Evolutionary conservation across 2,329 filamentous ascomycete genomes (phyloP), one percentile per base, ranked within the genome.

Genomic region (Ceratocystis smalleyi): DNA sequence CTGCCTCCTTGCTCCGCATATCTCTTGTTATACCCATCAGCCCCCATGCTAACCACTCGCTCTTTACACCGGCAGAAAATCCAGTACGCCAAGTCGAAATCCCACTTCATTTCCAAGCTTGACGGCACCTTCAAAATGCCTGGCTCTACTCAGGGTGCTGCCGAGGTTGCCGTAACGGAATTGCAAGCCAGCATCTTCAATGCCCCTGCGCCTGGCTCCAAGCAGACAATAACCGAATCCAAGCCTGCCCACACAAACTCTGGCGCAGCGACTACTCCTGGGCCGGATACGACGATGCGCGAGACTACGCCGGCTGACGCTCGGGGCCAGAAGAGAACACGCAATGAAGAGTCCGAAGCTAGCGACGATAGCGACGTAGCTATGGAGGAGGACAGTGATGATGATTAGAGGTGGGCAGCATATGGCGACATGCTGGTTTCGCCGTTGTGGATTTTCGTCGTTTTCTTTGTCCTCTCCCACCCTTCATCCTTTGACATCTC

Each of bases 51-150:
- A 43, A 59, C n/a, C n/a, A n/a, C 32, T 17, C 32, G 7, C 22
- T 57, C 35, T 63, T 40, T 64, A 5, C 49, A n/a, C n/a, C 6
- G n/a, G 3, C 67, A 97, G 92, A 88, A 85, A 83, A 91, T 99
- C 69, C 80, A 86, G 69, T 99, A 97, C 74, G 91, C 89, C 65
- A 96, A 91, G 74, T 85, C 86, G 65, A 92, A 92, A 72, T 96
- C 91, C 2, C 81, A 96, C 73, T 87, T 88, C 27, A 84, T 99
- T 67, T 84, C 90, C 43, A 96, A 95, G 74, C 84, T 99, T 63
- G 91, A 96, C 69, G 94, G 94, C 68, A 92, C 89, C 15, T 96
- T 91, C 76, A 85, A 86, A 71, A 81, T 88, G 69, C 84, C 89
- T 15, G 76, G 78, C 64, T 76, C 76, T 32, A 75, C 75, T 49